Evolutionary conservation across 345 rosid species (phyloP), one percentile per base, ranked within the genome.

Genomic region (Euphorbia pulcherrima): DNA sequence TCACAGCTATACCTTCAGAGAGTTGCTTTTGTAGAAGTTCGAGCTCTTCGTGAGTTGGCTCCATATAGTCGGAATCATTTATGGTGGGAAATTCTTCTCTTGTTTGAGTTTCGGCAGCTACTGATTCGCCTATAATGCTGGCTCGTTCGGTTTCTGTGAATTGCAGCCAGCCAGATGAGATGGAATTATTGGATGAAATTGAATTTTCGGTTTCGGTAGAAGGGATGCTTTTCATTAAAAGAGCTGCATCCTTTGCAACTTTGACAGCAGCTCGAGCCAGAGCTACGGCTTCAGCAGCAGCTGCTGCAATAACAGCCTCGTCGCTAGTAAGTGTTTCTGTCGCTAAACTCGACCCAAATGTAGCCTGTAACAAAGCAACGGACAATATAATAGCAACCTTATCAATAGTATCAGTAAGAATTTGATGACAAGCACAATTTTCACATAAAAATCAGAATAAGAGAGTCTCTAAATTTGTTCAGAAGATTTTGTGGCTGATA

Each of bases 201-300:
- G 68, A 27, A 63, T 21, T 56, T 69, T 78, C 78, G 30, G 60
- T 62, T 55, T 72, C 75, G 41, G 65, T 28, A 37, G 86, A 77
- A 66, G 68, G 69, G 67, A 64, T 27, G 55, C 71, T 81, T 65
- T 80, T 77, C 61, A 68, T 76, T 80, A 88, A 68, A 57, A 80
- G 69, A 12, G 83, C 88, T 9, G 90, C 97, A 77, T 91, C 97
- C 80, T 86, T 89, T 0, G 97, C 96, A 78, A 88, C 79, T 80
- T 84, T 85, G 74, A 84, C 83, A 62, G 99, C 97, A 39, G 96
- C 91, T 75, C 88, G 86, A 58, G 96, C 97, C 76, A 94, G 97
- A 73, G 92, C 81, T 58, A 94, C 80, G 24, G 96, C 99, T 84
- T 94, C 97, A 37, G 94, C 88, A 33, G 97, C 91, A 40, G 96